Evolutionary conservation across 306 rosid species (phyloP).

Genomic region (Carpinus fangiana): DNA sequence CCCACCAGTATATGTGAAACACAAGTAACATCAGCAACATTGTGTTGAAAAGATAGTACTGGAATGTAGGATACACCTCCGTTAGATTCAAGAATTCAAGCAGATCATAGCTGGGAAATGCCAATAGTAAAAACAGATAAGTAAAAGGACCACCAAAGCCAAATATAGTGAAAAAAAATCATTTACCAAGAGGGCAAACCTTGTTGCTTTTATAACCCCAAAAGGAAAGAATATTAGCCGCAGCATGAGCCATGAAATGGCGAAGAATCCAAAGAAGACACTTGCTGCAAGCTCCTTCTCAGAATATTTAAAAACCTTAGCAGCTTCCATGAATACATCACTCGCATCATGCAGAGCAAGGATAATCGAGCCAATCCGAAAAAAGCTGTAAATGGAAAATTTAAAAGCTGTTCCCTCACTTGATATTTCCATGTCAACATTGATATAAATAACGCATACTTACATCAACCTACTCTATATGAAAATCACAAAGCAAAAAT

Average conservation of each 20-base stretch:
- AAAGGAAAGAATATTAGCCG: slow-evolving; percentile 85
- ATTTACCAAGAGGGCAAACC: slow-evolving; percentile 57
- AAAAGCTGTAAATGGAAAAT: slow-evolving; percentile 61
- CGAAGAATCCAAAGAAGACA: slow-evolving; percentile 76
- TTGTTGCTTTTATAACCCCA: slow-evolving; percentile 84
- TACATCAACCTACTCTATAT: not conserved
- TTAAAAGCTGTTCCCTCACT: slow-evolving; percentile 23
- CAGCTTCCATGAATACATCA: slow-evolving; percentile 95
- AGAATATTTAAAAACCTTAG: slow-evolving; percentile 92
- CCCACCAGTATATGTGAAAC: slow-evolving; percentile 99
- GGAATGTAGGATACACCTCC: slow-evolving; percentile 33
- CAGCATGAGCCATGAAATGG: slow-evolving; percentile 77
- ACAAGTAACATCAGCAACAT: slow-evolving; percentile 78
- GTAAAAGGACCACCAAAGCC: slow-evolving; percentile 17
- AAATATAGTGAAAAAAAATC: slow-evolving; percentile 29
- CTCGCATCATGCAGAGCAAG: slow-evolving; percentile 97
- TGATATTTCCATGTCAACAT: slow-evolving; percentile 11
- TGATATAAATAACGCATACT: slow-evolving; percentile 14
- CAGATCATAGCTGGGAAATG: slow-evolving; percentile 65
- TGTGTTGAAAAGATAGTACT: slow-evolving; percentile 80
- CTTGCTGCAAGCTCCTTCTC: slow-evolving; percentile 90
- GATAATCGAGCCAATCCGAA: slow-evolving; percentile 76
- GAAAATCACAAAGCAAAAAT: not conserved
- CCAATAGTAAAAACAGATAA: slow-evolving; percentile 35
- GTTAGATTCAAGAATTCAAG: slow-evolving; percentile 47